These are phyloP conservation scores for Trypanosomatidae sp. DNA, from an alignment of 208 protist species.

Conservation along the genomic window DNA sequence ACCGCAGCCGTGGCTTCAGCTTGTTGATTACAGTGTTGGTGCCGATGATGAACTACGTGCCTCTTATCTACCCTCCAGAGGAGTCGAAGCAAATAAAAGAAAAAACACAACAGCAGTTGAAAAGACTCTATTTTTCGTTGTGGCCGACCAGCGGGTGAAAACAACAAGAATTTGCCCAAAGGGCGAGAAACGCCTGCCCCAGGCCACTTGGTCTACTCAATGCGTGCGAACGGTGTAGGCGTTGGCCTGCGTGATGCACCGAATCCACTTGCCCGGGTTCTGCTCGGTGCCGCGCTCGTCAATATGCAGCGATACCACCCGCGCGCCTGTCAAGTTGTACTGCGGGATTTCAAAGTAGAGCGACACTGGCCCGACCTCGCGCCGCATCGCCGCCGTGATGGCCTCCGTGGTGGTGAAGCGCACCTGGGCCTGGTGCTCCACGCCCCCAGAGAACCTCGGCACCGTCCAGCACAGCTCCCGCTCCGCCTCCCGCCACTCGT, in stretches of 20 bases:
- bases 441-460: conserved; percentile 62
- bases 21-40: no score
- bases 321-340: conserved; percentile 49
- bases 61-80: no score
- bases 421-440: conserved; percentile 59
- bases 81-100: no score
- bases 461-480: conserved; percentile 85
- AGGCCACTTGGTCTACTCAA: no score
- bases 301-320: conserved; percentile 57
- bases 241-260: conserved; percentile 85
- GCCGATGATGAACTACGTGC: no score
- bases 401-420: conserved; percentile 42
- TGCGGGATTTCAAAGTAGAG: conserved; percentile 94
- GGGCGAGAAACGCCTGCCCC: no score
- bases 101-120: no score
- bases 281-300: conserved; percentile 76
- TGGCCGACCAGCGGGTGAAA: no score
- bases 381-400: conserved; percentile 41
- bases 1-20: no score
- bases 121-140: no score
- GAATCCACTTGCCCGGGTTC: conserved; percentile 85
- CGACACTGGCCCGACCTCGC: conserved; percentile 71
- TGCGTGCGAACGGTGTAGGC: conserved; percentile 80
- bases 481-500: no score
- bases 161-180: no score